Evolutionary conservation across 176 grass and related monocot species (phyloP).

Genomic region (Cenchrus purpureus): DNA sequence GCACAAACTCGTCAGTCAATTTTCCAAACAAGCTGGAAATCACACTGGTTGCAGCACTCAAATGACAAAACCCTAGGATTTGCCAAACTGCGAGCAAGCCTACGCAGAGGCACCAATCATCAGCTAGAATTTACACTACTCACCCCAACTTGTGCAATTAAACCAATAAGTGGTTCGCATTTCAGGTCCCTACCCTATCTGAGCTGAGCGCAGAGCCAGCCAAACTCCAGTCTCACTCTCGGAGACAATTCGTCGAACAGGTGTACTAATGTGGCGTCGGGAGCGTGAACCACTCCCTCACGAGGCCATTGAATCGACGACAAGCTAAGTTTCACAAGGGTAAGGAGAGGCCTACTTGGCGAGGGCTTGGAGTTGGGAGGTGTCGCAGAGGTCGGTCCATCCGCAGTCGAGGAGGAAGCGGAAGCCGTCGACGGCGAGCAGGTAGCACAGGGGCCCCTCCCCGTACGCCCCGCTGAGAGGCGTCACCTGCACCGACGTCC

Average conservation of each 20-base stretch:
- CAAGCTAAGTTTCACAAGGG: neutral
- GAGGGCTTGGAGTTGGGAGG: conserved; percentile 78
- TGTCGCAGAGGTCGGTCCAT: conserved; percentile 93
- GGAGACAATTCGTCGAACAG: conserved; percentile 22
- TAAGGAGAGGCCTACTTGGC: conserved; percentile 49
- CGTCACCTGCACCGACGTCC: conserved; percentile 94
- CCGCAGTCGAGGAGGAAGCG: conserved; percentile 95
- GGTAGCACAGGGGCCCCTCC: conserved; percentile 74
- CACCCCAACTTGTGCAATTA: neutral
- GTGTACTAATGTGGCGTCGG: neutral
- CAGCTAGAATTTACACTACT: neutral
- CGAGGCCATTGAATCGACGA: neutral
- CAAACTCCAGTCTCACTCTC: neutral
- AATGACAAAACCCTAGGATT: neutral
- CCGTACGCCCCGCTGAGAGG: conserved; percentile 82
- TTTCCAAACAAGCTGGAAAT: neutral
- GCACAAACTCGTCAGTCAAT: neutral
- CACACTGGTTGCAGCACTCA: neutral
- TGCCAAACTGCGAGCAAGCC: neutral
- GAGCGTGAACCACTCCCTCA: neutral
- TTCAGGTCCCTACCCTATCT: neutral
- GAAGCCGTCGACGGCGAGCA: conserved; percentile 90
- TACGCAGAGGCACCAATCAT: neutral
- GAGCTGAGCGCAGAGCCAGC: neutral
- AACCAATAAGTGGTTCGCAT: neutral